Conservation (phyloP, 371 early-diverging fungal species). For the Rhizomucor miehei region DNA sequence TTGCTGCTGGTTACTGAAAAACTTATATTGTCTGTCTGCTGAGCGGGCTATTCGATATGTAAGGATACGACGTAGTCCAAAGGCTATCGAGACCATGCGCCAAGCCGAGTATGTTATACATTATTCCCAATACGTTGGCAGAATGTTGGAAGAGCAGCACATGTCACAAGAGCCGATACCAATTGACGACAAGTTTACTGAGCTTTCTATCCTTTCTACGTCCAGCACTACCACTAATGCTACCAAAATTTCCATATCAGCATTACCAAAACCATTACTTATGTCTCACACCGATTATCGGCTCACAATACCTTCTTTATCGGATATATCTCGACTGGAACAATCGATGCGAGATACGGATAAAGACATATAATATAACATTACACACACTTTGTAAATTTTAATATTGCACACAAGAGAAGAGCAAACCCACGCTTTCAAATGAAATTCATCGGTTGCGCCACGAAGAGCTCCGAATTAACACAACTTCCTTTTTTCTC, state of each 20-base stretch:
- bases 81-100: conserved; percentile 66
- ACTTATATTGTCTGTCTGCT: conserved; percentile 44
- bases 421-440: too few relatives aligned
- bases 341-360: conserved; percentile 16
- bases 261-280: conserved; percentile 5
- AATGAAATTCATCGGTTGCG: too few relatives aligned
- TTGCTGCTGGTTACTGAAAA: conserved; percentile 70
- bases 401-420: neutral
- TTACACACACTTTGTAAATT: neutral
- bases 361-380: neutral
- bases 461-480: too few relatives aligned
- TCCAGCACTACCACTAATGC: neutral
- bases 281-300: conserved; percentile 21
- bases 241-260: conserved; percentile 2
- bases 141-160: conserved; percentile 5
- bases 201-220: conserved; percentile 1
- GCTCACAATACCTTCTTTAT: conserved; percentile 18
- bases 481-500: too few relatives aligned
- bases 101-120: conserved; percentile 66
- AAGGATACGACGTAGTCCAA: conserved; percentile 53
- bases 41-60: conserved; percentile 55
- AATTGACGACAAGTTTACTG: neutral
- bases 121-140: conserved; percentile 37
- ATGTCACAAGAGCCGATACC: neutral
- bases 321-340: conserved; percentile 18